phyloP scores from a whole-genome alignment of 2,329 filamentous ascomycete species.

The Colletotrichum lupini region DNA sequence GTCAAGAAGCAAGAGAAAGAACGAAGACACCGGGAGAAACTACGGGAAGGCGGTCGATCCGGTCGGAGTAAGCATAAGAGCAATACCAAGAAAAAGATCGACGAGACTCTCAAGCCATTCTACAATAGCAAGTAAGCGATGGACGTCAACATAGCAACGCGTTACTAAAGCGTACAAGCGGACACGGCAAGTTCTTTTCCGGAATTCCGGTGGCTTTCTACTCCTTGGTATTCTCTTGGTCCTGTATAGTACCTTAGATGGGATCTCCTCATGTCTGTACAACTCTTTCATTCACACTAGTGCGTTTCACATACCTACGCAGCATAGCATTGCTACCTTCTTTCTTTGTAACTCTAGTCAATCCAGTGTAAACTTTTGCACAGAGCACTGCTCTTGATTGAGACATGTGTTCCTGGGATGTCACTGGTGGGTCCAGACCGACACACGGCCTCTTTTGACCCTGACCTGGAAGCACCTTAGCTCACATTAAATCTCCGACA shows the following conservation, averaged over 20 bases:
- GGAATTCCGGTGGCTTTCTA: too few relatives aligned
- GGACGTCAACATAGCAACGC: background rate
- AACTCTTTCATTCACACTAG: too few relatives aligned
- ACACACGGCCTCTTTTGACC: background rate
- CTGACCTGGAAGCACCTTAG: background rate
- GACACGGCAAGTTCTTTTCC: too few relatives aligned
- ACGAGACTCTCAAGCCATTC: background rate
- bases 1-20: background rate
- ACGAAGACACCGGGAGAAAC: background rate
- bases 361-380: too few relatives aligned
- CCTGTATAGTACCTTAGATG: too few relatives aligned
- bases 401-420: background rate
- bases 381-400: too few relatives aligned
- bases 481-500: background rate
- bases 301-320: too few relatives aligned
- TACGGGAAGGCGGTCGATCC: background rate
- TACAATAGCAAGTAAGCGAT: fast-evolving
- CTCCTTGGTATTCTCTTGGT: too few relatives aligned
- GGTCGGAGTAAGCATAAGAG: background rate
- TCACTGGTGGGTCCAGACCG: background rate
- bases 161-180: too few relatives aligned
- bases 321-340: too few relatives aligned
- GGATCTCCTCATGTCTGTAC: too few relatives aligned
- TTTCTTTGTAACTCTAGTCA: too few relatives aligned
- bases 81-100: background rate